Evolutionary conservation across 2,329 filamentous ascomycete species (phyloP).

Genomic region (Sarocladium oryzae): DNA sequence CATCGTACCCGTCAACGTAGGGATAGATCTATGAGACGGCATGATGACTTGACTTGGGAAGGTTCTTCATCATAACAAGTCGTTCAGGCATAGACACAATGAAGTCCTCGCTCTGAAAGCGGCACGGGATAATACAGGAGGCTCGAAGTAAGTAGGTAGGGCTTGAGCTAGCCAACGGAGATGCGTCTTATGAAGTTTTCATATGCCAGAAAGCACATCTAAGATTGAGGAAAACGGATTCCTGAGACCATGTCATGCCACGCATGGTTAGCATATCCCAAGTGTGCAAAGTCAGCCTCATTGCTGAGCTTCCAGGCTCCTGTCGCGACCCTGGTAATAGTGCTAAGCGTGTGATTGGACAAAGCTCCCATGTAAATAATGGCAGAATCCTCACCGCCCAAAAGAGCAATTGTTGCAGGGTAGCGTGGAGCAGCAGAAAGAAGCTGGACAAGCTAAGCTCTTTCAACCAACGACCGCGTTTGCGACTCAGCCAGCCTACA

Average conservation of each 20-base stretch:
- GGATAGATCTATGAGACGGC: conserved; percentile 26
- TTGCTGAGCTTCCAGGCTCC: not conserved
- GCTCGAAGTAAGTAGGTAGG: no score
- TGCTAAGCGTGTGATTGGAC: not conserved
- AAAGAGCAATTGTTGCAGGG: not conserved
- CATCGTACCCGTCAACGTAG: conserved; percentile 18
- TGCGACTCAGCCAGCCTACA: not conserved
- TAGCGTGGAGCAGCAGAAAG: not conserved
- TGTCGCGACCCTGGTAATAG: not conserved
- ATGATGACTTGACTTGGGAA: conserved; percentile 16
- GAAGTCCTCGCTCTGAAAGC: no score
- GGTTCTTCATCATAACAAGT: not conserved
- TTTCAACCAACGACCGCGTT: conserved; percentile 14
- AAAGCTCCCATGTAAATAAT: conserved; percentile 4
- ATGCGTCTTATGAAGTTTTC: no score
- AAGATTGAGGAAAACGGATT: no score
- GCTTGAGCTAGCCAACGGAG: no score
- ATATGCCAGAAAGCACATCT: no score
- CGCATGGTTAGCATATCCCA: no score
- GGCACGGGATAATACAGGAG: no score
- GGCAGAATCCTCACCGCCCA: conserved; percentile 31
- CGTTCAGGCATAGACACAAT: no score
- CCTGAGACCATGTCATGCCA: no score
- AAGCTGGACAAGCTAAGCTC: conserved; percentile 11
- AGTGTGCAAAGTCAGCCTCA: not conserved